Base-by-base conservation (phyloP, 169 alveolate species). In the Babesia bigemina region DNA sequence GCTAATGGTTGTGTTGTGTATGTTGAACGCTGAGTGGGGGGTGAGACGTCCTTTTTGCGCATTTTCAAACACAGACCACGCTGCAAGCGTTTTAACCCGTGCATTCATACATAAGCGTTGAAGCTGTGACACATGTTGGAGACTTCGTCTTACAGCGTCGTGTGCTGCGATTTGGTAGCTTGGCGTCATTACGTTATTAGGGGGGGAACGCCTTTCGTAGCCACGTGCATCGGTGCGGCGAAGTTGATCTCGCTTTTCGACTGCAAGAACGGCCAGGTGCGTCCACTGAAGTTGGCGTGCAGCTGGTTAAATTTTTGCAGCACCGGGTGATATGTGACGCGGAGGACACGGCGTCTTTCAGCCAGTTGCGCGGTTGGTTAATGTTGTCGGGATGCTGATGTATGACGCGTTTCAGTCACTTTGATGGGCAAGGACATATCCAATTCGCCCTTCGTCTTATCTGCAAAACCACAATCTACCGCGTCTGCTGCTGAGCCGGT, bases 371-470 rank as follows among this genome's bases (percentile, higher is more conserved):
- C 10, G 88, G 88, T 81, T 17, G 6, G 74, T 26, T 26, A 49
- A 8, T 17, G 11, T 16, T 14, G 19, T 47, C 9, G 7, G 50
- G 4, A 16, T 45, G n/a, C 14, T 11, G 0, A 16, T 26, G 21
- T 11, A 24, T 57, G 9, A 58, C 6, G 0, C 50, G 19, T 26
- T 0, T 14, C 26, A 81, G 88, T 81, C 16, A 81, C 84, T 6
- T 55, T 81, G n/a, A 56, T 81, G 56, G 88, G 88, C 4, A 81
- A 72, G 48, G 84, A 81, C 33, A 42, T 81, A 4, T 36, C 62
- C 29, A 81, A 81, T 52, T 81, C 88, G 13, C 88, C 88, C 33
- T 81, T 67, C 65, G 56, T 21, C 17, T 49, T 67, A 7, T 67
- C 76, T 0, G 4, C 39, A 44, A 36, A 63, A 22, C 16, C 65